Evolutionary conservation across 208 protist species (phyloP).

Genomic region (Leishmania aethiopica): DNA sequence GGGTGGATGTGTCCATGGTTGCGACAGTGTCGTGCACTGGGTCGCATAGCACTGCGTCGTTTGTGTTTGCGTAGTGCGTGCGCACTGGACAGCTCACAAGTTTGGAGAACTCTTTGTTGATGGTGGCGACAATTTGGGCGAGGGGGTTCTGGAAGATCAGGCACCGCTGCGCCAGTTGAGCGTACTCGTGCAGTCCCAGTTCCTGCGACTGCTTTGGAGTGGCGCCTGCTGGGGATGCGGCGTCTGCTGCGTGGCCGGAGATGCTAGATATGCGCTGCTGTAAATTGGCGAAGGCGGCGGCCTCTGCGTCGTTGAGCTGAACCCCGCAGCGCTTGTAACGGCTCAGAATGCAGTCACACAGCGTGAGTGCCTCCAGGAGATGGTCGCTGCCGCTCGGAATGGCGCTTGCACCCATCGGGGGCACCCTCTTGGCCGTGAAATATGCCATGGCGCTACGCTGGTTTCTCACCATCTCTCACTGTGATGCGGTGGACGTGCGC

Average conservation of each 20-base stretch:
- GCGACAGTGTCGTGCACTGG: slow-evolving; percentile 42
- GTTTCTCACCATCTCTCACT: not conserved
- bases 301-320: slow-evolving; percentile 35
- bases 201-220: not conserved
- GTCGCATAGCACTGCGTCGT: slow-evolving; percentile 42
- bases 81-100: slow-evolving; percentile 23
- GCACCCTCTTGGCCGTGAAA: not conserved
- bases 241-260: not conserved
- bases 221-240: not conserved
- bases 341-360: slow-evolving; percentile 51
- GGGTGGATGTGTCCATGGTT: slow-evolving; percentile 35
- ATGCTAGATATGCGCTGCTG: not conserved
- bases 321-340: slow-evolving; percentile 49
- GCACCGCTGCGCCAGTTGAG: slow-evolving; percentile 25
- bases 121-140: slow-evolving; percentile 16
- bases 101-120: slow-evolving; percentile 45
- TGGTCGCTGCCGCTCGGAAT: slow-evolving; percentile 30
- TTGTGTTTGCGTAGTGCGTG: slow-evolving; percentile 37
- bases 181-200: not conserved
- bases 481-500: not conserved
- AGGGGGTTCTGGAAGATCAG: slow-evolving; percentile 12
- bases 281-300: slow-evolving; percentile 41
- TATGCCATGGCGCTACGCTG: not conserved
- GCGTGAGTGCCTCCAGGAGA: slow-evolving; percentile 53
- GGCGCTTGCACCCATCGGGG: not conserved